Percentiles rank a stretch among this genome's conserved stretches.
Evolutionary conservation across 257 asterid species (phyloP).

Genomic region (Cinchona pubescens): DNA sequence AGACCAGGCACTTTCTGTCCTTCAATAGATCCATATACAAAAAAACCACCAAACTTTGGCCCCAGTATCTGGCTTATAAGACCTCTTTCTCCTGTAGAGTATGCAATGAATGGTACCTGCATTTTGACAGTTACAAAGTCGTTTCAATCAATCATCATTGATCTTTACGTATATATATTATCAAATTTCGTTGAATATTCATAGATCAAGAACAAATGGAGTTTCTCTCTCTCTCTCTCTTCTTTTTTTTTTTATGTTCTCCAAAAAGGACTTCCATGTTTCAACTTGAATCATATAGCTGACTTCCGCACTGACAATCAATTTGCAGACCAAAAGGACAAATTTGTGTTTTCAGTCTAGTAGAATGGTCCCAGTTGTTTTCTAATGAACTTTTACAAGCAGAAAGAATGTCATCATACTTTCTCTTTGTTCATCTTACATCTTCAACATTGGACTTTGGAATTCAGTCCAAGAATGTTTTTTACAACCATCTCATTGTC

Average conservation of each 20-base stretch:
- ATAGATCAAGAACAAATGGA: background rate
- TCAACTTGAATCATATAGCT: background rate
- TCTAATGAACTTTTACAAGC: background rate
- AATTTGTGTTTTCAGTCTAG: background rate
- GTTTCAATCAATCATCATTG: too few species aligned
- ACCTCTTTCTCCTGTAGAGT: constrained; percentile 60
- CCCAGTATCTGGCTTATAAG: constrained; percentile 56
- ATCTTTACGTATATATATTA: background rate
- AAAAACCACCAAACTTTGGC: constrained; percentile 51
- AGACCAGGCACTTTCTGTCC: constrained; percentile 46
- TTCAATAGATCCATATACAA: constrained; percentile 54
- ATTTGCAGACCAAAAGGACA: background rate
- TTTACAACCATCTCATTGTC: too few species aligned
- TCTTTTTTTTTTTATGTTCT: background rate
- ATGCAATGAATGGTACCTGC: constrained; percentile 60
- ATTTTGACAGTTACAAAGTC: background rate
- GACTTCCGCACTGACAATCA: background rate
- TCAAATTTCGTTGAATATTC: background rate
- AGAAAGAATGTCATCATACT: background rate
- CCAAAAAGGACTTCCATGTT: background rate
- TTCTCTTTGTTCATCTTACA: background rate
- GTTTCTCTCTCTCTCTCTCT: too few species aligned
- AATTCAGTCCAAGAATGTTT: background rate
- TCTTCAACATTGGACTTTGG: background rate
- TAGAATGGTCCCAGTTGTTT: background rate